Evolutionary conservation across 345 rosid species (phyloP), one percentile per base, ranked within the genome.

Genomic region (Bruguiera parviflora): DNA sequence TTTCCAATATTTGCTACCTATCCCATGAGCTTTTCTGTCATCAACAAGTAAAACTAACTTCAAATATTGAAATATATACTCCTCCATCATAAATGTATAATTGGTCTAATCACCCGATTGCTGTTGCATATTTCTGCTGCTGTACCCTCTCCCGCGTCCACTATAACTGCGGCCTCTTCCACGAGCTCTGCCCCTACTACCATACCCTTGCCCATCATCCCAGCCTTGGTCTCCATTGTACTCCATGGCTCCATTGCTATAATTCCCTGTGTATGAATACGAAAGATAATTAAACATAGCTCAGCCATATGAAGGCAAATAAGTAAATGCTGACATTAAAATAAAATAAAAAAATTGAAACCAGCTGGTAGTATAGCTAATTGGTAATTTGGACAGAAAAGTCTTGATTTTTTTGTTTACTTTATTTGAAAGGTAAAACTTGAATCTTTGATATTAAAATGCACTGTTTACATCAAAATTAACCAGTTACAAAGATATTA

Each of bases 51-150:
- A 43, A 43, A 39, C 47, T 39, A 39, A 11, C 47, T 11, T 39
- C 27, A 49, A 29, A 35, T 33, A 6, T 59, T 10, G 39, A 46
- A 61, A 64, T 52, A 65, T 65, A 28, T 24, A 16, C 52, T 69
- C 68, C 74, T 37, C 71, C 72, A 46, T 63, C 75, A 63, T 73
- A 80, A 39, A 39, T 32, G 47, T 10, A 43, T 43, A 43, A 32
- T 58, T 70, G 33, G 67, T 46, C 24, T 77, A 80, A 31, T 67
- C 70, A 59, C 78, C 77, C n/a, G 71, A 52, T 58, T 77, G 77
- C 43, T 68, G 74, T 22, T 19, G 73, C 71, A 64, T 68, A 64
- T 72, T 61, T 29, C 79, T 69, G 22, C 67, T 71, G 66, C 64
- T 37, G 43, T 66, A 65, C 0, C 79, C 74, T 61, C 74, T 67